A percentile compares a stretch with the other conserved stretches of the same genome.
Conservation (phyloP, 2,329 filamentous ascomycete genomes). For the Ascomycota sp. region DNA sequence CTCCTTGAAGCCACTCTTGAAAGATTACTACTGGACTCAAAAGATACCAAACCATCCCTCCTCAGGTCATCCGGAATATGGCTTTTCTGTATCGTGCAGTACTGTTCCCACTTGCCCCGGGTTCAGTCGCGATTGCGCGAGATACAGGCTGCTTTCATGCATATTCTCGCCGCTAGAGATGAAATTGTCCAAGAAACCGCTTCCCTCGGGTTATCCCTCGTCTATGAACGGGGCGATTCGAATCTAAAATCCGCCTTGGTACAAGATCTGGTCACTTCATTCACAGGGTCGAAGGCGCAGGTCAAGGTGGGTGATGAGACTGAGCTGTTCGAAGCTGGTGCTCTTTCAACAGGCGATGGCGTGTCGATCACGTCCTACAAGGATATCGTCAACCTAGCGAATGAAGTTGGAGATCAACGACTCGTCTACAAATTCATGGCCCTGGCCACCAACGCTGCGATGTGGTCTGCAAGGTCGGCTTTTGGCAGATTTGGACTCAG, state of each 20-base stretch:
- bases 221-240: constrained; percentile 81
- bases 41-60: constrained; percentile 69
- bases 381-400: constrained; percentile 87
- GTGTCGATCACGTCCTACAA: constrained; percentile 88
- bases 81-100: constrained; percentile 80
- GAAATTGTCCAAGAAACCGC: constrained; percentile 93
- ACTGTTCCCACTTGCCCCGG: constrained; percentile 59
- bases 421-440: constrained; percentile 99
- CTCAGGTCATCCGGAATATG: constrained; percentile 89
- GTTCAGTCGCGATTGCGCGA: constrained; percentile 56
- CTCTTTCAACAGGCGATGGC: constrained; percentile 74
- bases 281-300: constrained; percentile 55
- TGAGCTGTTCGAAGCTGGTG: constrained; percentile 80
- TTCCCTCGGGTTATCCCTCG: constrained; percentile 71
- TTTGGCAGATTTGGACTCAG: constrained; percentile 89
- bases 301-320: constrained; percentile 81
- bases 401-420: constrained; percentile 86
- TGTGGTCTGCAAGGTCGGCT: constrained; percentile 91
- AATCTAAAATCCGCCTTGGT: constrained; percentile 65
- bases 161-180: constrained; percentile 69
- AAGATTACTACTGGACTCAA: constrained; percentile 58
- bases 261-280: constrained; percentile 70
- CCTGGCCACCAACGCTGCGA: constrained; percentile 81
- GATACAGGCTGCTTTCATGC: constrained; percentile 74
- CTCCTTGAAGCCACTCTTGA: constrained; percentile 39